Conservation (phyloP, 345 rosid species). For the Pugionium dolabratum region DNA sequence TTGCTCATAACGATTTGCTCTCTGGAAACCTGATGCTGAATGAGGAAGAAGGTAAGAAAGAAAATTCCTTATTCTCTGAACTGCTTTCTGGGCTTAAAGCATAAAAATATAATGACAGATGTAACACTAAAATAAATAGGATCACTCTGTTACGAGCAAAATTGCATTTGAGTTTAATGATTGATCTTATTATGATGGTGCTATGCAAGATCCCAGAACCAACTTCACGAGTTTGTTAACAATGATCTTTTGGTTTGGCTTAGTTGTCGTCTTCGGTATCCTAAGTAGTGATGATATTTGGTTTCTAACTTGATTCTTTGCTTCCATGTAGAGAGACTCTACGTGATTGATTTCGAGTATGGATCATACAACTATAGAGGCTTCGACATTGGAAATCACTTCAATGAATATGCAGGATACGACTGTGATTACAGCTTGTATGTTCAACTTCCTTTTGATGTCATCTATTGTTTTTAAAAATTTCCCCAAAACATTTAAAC, state of each 20-base stretch:
- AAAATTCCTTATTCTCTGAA: conserved; percentile 5
- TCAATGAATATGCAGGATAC: conserved; percentile 93
- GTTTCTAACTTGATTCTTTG: conserved; percentile 25
- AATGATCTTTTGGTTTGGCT: conserved; percentile 7
- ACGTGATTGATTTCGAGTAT: conserved; percentile 93
- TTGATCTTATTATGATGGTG: conserved; percentile 19
- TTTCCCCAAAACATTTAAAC: background rate
- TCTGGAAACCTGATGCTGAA: conserved; percentile 91
- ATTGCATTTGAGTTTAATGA: background rate
- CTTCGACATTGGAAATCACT: conserved; percentile 92
- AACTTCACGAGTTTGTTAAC: conserved; percentile 1
- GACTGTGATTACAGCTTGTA: conserved; percentile 92
- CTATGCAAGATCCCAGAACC: background rate
- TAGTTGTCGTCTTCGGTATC: conserved; percentile 16
- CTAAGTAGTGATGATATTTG: background rate
- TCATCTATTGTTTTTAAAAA: conserved; percentile 10
- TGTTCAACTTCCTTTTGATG: conserved; percentile 37
- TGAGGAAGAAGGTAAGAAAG: conserved; percentile 68
- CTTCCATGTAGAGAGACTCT: conserved; percentile 60
- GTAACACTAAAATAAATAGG: background rate
- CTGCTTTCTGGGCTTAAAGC: background rate
- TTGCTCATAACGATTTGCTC: conserved; percentile 92
- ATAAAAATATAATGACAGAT: background rate
- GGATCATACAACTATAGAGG: conserved; percentile 95
- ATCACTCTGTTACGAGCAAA: background rate